Conservation (phyloP, 257 asterid genomes). For the Handroanthus guayacan region DNA sequence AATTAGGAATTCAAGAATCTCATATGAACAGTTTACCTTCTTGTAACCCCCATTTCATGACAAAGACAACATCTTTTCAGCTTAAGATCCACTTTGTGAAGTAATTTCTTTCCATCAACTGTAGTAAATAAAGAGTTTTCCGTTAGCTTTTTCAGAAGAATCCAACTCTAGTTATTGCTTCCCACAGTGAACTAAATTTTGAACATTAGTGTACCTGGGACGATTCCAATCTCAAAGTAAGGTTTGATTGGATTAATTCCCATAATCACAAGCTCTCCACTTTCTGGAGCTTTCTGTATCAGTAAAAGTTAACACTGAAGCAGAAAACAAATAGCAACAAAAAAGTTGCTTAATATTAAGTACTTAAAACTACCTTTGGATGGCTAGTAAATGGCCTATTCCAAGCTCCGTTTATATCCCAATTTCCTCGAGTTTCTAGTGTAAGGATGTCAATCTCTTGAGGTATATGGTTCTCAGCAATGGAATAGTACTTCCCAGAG, state of each 20-base stretch:
- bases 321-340: neutral
- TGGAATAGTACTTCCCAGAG: conserved; percentile 61
- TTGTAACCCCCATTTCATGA: conserved; percentile 71
- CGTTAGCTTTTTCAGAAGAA: neutral
- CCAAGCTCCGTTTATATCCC: conserved; percentile 66
- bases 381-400: conserved; percentile 75
- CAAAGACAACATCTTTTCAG: conserved; percentile 64
- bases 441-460: conserved; percentile 62
- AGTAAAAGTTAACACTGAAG: neutral
- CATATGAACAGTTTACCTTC: conserved; percentile 38
- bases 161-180: no score
- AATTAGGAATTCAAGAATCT: neutral
- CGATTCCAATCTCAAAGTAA: conserved; percentile 61
- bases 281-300: conserved; percentile 62
- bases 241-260: conserved; percentile 66
- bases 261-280: conserved; percentile 68
- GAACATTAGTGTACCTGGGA: conserved; percentile 52
- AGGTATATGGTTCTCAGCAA: conserved; percentile 68
- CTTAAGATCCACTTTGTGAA: conserved; percentile 68
- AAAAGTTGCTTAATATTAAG: neutral
- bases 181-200: neutral
- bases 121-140: neutral
- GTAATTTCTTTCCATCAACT: conserved; percentile 66
- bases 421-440: conserved; percentile 51
- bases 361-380: conserved; percentile 57